Evolutionary conservation across 176 grass and related monocot species (phyloP).

Genomic region (Hordeum vulgare): MorexV3_pseudomolecules_assembly NC_058520.1:129018502-129019001

Average conservation of each 20-base stretch:
- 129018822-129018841: background rate
- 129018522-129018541: no score
- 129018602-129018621: no score
- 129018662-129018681: background rate
- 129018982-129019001: background rate
- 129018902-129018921: background rate
- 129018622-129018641: no score
- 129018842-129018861: background rate
- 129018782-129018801: background rate
- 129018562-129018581: no score
- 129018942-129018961: background rate
- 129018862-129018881: background rate
- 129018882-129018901: background rate
- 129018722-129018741: background rate
- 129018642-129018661: background rate
- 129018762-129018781: background rate
- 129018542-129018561: no score
- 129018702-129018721: background rate
- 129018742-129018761: background rate
- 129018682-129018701: background rate
- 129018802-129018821: slow-evolving; percentile 42
- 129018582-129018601: no score
- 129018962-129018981: background rate
- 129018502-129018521: no score
- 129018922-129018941: background rate